phyloP scores from a whole-genome alignment of 1,139 yeast species.

The Taphrina sp. region DNA sequence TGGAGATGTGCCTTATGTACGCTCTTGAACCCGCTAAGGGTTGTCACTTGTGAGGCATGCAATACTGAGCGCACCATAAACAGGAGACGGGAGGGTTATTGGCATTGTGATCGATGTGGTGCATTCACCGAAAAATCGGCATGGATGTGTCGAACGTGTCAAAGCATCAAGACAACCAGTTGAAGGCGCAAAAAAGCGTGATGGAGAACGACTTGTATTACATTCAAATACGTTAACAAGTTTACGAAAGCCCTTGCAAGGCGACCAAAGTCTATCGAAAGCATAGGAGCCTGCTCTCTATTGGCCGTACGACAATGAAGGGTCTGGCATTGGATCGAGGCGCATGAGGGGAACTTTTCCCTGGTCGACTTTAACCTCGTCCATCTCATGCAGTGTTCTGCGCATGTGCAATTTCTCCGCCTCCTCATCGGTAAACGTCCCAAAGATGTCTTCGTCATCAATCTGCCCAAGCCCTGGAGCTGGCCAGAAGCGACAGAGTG shows the following conservation, averaged over 20 bases:
- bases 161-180: slow-evolving; percentile 16
- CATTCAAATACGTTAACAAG: too few relatives aligned
- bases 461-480: slow-evolving; percentile 43
- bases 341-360: too few relatives aligned
- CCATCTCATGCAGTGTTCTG: too few relatives aligned
- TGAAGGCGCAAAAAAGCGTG: too few relatives aligned
- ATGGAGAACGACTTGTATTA: too few relatives aligned
- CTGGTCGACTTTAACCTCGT: too few relatives aligned
- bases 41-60: slow-evolving; percentile 15
- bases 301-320: too few relatives aligned
- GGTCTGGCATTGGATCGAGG: too few relatives aligned
- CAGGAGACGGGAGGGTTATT: not conserved
- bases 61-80: slow-evolving; percentile 11
- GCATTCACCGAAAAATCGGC: slow-evolving; percentile 2
- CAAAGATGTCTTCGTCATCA: slow-evolving; percentile 48
- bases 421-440: slow-evolving; percentile 41
- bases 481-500: slow-evolving; percentile 47
- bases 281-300: too few relatives aligned
- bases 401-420: slow-evolving; percentile 36
- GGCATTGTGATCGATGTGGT: slow-evolving; percentile 17
- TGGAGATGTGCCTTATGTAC: slow-evolving; percentile 28
- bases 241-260: too few relatives aligned
- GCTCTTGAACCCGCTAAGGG: slow-evolving; percentile 6
- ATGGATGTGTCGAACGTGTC: slow-evolving; percentile 28
- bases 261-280: too few relatives aligned